A percentile compares a stretch with the other conserved stretches of the same genome.
phyloP scores from a whole-genome alignment of 768 basidiomycete species.

The Mycena galopus region DNA sequence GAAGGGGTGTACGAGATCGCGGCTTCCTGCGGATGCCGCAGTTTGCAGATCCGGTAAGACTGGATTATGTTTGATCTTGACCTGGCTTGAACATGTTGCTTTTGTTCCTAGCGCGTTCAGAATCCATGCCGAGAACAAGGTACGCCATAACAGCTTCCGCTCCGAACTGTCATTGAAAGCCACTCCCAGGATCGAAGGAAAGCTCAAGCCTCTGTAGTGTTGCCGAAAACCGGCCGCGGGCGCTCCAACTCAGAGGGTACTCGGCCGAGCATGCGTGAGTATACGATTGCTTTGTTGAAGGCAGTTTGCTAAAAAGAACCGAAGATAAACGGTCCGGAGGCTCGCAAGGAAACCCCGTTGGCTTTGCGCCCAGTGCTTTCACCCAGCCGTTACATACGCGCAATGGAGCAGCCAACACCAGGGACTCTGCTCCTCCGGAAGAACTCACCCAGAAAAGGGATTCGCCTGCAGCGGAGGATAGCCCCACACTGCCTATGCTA shows the following conservation, averaged over 20 bases:
- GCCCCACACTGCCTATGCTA: not conserved
- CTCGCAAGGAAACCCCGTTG: not conserved
- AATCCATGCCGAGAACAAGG: slow-evolving; percentile 3
- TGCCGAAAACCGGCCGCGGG: not conserved
- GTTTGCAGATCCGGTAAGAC: slow-evolving; percentile 33
- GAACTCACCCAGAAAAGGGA: not conserved
- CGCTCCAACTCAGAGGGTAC: slow-evolving; percentile 31
- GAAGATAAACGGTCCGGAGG: not conserved
- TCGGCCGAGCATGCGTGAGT: slow-evolving; percentile 15
- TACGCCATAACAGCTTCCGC: not conserved
- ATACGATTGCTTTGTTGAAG: not conserved
- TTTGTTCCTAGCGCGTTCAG: slow-evolving; percentile 16
- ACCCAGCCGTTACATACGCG: not conserved
- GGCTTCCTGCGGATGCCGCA: slow-evolving; percentile 32
- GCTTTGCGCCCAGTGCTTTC: slow-evolving; percentile 16
- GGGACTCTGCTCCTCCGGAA: not conserved
- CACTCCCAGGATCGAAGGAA: slow-evolving; percentile 6
- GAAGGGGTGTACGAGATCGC: slow-evolving; percentile 35
- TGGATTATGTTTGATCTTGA: not conserved
- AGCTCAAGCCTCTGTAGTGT: not conserved
- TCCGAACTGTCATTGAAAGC: not conserved
- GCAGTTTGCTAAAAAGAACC: not conserved
- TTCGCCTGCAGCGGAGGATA: not conserved
- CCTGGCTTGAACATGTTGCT: not conserved
- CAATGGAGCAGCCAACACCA: not conserved